phyloP scores from a whole-genome alignment of 2,329 filamentous ascomycete species.

The Xylogone sp. region DNA sequence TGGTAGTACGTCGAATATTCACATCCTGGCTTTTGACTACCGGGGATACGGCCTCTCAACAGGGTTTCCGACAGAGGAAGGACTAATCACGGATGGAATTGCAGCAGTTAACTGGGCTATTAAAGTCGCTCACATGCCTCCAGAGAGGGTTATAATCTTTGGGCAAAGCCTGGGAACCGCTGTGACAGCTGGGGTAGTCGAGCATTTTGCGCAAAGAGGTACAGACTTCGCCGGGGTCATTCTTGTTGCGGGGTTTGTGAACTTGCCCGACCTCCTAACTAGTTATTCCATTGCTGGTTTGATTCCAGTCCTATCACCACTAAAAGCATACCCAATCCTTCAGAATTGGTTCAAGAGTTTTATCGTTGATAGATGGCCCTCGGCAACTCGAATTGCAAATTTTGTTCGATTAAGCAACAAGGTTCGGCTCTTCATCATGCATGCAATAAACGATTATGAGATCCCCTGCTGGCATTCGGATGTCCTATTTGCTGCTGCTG shows the following conservation, averaged over 20 bases:
- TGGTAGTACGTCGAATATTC: conserved; percentile 63
- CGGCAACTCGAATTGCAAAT: conserved; percentile 59
- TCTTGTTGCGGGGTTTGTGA: conserved; percentile 76
- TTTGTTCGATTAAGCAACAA: conserved; percentile 48
- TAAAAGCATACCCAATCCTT: conserved; percentile 63
- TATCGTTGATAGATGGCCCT: conserved; percentile 80
- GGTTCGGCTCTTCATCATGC: conserved; percentile 68
- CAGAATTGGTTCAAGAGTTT: conserved; percentile 56
- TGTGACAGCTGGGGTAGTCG: conserved; percentile 69
- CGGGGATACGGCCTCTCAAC: conserved; percentile 81
- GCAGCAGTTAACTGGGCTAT: conserved; percentile 72
- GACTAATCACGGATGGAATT: conserved; percentile 75
- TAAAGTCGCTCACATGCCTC: conserved; percentile 57
- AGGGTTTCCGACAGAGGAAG: conserved; percentile 74
- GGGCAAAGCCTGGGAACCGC: conserved; percentile 90
- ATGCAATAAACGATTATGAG: conserved; percentile 76
- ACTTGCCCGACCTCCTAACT: conserved; percentile 67
- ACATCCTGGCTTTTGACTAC: conserved; percentile 88
- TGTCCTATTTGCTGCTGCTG: conserved; percentile 57
- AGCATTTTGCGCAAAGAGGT: conserved; percentile 58
- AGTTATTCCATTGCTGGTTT: conserved; percentile 75
- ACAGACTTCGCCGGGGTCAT: conserved; percentile 76
- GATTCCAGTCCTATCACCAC: conserved; percentile 74
- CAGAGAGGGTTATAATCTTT: conserved; percentile 72
- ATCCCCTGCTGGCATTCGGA: conserved; percentile 73